Evolutionary conservation across 169 alveolate species (phyloP).

Genomic region (Cryptosporidium parvum): DNA sequence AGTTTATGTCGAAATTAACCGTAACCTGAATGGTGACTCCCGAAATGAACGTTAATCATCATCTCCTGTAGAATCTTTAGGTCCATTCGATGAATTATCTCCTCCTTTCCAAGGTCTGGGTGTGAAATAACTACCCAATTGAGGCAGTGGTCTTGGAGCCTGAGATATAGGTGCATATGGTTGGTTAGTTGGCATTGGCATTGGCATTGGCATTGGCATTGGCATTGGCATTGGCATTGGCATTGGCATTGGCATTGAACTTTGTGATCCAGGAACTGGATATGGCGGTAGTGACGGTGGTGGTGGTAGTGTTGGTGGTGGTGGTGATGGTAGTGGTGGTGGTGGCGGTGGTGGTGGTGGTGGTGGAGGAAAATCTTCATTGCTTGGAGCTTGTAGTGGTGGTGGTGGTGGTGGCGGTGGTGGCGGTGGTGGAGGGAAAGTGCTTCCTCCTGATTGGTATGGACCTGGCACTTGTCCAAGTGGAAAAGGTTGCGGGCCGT

Average conservation of each 20-base stretch:
- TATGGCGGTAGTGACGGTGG: neutral
- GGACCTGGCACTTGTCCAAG: neutral
- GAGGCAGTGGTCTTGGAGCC: no score
- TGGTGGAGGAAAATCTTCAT: neutral
- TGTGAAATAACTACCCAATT: no score
- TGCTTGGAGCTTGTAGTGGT: no score
- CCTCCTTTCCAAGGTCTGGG: no score
- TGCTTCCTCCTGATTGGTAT: no score
- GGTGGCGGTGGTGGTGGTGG: conserved; percentile 15
- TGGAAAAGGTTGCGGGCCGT: neutral
- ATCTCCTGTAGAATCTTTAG: no score
- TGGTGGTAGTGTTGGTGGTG: conserved; percentile 14
- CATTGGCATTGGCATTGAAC: neutral
- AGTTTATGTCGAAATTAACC: no score
- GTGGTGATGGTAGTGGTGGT: conserved; percentile 10
- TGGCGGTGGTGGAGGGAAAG: neutral
- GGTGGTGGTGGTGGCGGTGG: neutral
- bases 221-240: neutral
- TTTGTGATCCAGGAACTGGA: neutral
- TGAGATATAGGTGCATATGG: neutral
- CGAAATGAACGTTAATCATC: no score
- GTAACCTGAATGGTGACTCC: no score
- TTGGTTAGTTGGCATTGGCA: neutral
- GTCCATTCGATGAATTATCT: no score
- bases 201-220: neutral